phyloP scores from a whole-genome alignment of 768 basidiomycete species.

The Trametes maxima region DNA sequence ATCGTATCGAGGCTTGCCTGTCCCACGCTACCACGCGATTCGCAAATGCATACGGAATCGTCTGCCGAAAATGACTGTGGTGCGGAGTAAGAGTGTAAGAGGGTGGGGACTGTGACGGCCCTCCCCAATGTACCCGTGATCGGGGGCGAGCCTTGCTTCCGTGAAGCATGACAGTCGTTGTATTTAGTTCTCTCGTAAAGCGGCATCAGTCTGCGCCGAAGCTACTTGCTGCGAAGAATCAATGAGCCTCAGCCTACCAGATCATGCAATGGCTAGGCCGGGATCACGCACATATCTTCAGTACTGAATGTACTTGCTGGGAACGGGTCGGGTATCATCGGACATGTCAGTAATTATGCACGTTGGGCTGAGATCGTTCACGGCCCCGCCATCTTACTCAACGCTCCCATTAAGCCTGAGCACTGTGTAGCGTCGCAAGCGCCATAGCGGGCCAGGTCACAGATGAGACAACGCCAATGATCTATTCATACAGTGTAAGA shows the following conservation, averaged over 20 bases:
- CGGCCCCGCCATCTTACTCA: too few relatives aligned
- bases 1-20: conserved; percentile 2
- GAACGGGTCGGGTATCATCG: too few relatives aligned
- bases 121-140: background rate
- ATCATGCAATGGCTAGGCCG: too few relatives aligned
- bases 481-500: background rate
- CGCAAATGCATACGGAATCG: background rate
- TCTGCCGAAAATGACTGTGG: background rate
- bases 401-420: too few relatives aligned
- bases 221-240: background rate
- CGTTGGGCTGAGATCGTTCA: too few relatives aligned
- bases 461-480: too few relatives aligned
- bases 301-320: too few relatives aligned
- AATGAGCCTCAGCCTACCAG: background rate
- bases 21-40: conserved; percentile 16
- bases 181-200: background rate
- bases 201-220: background rate
- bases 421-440: too few relatives aligned
- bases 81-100: conserved; percentile 5
- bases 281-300: too few relatives aligned
- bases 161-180: background rate
- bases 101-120: background rate
- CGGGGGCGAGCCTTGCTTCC: background rate
- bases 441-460: too few relatives aligned
- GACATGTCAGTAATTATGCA: too few relatives aligned